A percentile compares a stretch with the other conserved stretches of the same genome.
phyloP scores from a whole-genome alignment of 257 asterid genomes.

The Henckelia pumila region DNA sequence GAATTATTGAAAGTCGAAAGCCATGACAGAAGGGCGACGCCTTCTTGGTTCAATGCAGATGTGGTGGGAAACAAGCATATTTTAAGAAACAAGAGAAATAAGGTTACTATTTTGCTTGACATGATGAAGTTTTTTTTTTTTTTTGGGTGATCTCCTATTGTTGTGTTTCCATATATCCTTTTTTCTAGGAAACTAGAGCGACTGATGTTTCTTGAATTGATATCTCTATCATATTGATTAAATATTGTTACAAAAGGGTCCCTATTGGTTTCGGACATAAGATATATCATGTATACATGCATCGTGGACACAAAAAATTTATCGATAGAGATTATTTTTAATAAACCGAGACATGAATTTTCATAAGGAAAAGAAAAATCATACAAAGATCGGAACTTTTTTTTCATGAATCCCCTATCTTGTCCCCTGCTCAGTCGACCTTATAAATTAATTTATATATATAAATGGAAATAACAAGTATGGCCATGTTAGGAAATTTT shows the following conservation, averaged over 20 bases:
- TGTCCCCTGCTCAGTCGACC: too few species aligned
- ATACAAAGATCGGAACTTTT: too few species aligned
- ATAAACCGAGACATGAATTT: too few species aligned
- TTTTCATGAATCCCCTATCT: too few species aligned
- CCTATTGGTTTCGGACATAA: not conserved
- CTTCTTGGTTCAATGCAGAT: constrained; percentile 60
- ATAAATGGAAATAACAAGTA: constrained; percentile 7
- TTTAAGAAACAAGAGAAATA: constrained; percentile 37
- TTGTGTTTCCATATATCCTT: constrained; percentile 25
- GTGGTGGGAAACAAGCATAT: constrained; percentile 34
- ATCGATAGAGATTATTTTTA: too few species aligned
- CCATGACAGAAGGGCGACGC: constrained; percentile 56
- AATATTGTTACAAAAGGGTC: constrained; percentile 25
- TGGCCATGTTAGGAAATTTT: constrained; percentile 10
- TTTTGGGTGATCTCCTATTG: constrained; percentile 20
- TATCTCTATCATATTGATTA: constrained; percentile 23
- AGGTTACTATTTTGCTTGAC: constrained; percentile 39
- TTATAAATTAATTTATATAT: too few species aligned
- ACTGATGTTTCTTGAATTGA: constrained; percentile 11
- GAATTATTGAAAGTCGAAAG: constrained; percentile 52
- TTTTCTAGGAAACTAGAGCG: constrained; percentile 26
- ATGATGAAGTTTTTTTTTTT: constrained; percentile 35
- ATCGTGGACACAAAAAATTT: too few species aligned
- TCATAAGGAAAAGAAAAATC: too few species aligned
- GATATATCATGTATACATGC: too few species aligned